These are phyloP conservation scores for Kwoniella botswanensis DNA, from an alignment of 768 basidiomycete species.

Conservation along the genomic window DNA sequence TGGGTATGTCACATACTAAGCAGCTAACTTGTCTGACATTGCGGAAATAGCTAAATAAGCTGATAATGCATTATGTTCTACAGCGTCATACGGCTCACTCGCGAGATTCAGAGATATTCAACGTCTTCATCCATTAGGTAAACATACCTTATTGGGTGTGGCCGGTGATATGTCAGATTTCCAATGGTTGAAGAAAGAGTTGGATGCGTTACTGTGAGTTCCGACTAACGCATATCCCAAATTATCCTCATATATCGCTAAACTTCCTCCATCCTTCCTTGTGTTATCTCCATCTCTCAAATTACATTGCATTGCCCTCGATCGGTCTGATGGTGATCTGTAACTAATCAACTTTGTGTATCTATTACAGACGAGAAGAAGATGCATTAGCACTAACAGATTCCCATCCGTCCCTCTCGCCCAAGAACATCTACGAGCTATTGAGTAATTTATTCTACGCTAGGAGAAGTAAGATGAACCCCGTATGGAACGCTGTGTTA, in stretches of 20 bases:
- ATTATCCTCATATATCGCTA: too few relatives aligned
- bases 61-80: slow-evolving; percentile 1
- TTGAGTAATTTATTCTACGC: slow-evolving; percentile 88
- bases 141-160: slow-evolving; percentile 84
- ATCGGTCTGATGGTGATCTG: neutral
- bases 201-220: slow-evolving; percentile 73
- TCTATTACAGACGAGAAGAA: slow-evolving; percentile 65
- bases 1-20: slow-evolving; percentile 65
- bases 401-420: slow-evolving; percentile 82
- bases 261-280: neutral
- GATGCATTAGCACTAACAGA: slow-evolving; percentile 63
- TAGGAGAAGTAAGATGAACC: slow-evolving; percentile 84
- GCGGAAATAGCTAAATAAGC: neutral
- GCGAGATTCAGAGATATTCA: slow-evolving; percentile 94
- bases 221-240: too few relatives aligned
- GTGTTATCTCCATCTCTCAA: neutral
- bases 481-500: slow-evolving; percentile 91
- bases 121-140: slow-evolving; percentile 82
- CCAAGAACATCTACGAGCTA: slow-evolving; percentile 90
- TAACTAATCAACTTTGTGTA: neutral
- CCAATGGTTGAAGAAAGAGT: slow-evolving; percentile 81
- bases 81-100: slow-evolving; percentile 95
- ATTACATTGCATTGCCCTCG: neutral
- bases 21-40: slow-evolving; percentile 13
- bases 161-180: slow-evolving; percentile 98